Evolutionary conservation across 345 rosid species (phyloP).

Genomic region (Euphorbia pulcherrima): DNA sequence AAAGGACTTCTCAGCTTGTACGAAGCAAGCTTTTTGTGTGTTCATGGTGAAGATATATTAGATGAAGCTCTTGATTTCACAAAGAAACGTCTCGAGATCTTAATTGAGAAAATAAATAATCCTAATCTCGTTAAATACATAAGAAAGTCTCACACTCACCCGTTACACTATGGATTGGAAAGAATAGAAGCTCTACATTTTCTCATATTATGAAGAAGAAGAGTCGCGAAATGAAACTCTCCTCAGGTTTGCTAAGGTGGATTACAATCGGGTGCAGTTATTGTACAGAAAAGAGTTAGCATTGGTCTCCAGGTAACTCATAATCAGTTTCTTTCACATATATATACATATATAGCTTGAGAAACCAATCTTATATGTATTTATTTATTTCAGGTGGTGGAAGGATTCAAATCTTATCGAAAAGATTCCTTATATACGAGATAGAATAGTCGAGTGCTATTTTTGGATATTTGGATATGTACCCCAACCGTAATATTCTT

Average conservation of each 20-base stretch:
- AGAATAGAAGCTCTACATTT: too few relatives aligned
- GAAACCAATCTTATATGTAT: too few relatives aligned
- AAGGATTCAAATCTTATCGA: background rate
- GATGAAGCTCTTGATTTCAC: slow-evolving; percentile 33
- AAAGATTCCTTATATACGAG: background rate
- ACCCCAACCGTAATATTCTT: background rate
- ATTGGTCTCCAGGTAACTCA: too few relatives aligned
- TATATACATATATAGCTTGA: too few relatives aligned
- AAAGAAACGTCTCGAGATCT: background rate
- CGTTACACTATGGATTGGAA: background rate
- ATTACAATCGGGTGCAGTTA: too few relatives aligned
- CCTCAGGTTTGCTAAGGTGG: too few relatives aligned
- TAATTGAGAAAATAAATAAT: background rate
- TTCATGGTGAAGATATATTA: slow-evolving; percentile 27
- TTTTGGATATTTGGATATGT: background rate
- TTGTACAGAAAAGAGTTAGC: too few relatives aligned
- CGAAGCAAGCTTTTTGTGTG: slow-evolving; percentile 33
- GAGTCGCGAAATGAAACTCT: too few relatives aligned
- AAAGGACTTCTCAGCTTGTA: slow-evolving; percentile 36
- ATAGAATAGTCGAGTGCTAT: background rate
- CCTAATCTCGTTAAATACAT: background rate
- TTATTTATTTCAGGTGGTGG: background rate
- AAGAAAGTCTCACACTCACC: background rate
- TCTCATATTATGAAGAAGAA: too few relatives aligned
- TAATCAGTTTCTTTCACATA: too few relatives aligned